A percentile compares a stretch with the other conserved stretches of the same genome.
phyloP scores from a whole-genome alignment of 371 early-diverging fungal species.

The Mortierella sp. region DNA sequence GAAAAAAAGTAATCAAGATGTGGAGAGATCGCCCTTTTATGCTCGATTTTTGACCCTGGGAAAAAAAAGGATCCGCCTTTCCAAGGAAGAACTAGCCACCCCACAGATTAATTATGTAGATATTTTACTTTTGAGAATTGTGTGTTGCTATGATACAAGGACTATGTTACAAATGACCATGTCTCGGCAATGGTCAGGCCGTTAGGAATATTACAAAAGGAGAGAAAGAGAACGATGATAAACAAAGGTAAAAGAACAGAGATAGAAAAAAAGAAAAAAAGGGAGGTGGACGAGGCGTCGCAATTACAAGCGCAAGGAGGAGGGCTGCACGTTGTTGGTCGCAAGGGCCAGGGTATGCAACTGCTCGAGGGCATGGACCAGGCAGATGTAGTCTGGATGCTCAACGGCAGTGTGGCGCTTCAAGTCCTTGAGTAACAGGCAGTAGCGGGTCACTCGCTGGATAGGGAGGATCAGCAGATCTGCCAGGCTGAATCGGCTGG shows the following conservation, averaged over 20 bases:
- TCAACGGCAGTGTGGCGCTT: conserved; percentile 72
- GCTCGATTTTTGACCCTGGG: not conserved
- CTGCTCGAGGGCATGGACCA: conserved; percentile 72
- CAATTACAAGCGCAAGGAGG: conserved; percentile 34
- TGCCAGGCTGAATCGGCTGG: conserved; percentile 52
- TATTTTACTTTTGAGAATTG: conserved; percentile 3
- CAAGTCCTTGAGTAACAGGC: conserved; percentile 76
- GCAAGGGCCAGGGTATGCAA: conserved; percentile 73
- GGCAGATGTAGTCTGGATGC: conserved; percentile 72
- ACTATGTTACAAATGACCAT: conserved; percentile 11
- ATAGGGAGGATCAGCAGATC: conserved; percentile 80
- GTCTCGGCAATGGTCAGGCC: not conserved
- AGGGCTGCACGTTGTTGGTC: conserved; percentile 76
- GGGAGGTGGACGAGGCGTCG: not conserved
- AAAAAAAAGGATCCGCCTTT: not conserved
- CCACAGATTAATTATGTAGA: not conserved
- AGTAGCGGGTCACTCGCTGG: conserved; percentile 78
- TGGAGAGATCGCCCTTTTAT: not conserved
- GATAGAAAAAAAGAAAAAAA: conserved; percentile 5
- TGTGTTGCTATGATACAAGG: conserved; percentile 7
- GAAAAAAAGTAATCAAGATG: not conserved
- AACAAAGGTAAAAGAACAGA: conserved; percentile 7
- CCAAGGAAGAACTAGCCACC: not conserved
- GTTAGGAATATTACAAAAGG: not conserved
- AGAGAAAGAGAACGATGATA: not conserved